Evolutionary conservation across 78 protist species (phyloP).

Genomic region (Cavenderia fasciculata): DNA sequence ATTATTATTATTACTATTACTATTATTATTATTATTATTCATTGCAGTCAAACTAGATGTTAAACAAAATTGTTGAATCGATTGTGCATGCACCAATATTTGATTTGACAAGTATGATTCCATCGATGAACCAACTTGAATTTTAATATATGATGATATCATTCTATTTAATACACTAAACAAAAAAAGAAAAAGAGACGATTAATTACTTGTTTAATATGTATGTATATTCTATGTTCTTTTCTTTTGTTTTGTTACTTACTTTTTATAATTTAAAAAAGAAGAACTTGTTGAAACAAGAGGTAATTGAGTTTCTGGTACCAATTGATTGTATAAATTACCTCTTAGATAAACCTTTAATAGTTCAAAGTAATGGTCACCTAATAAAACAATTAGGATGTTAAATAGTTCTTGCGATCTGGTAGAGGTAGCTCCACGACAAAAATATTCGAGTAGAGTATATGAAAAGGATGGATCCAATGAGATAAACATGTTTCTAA

Average conservation of each 20-base stretch:
- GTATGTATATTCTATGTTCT: not conserved
- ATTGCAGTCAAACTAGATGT: not conserved
- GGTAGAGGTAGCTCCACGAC: slow-evolving; percentile 15
- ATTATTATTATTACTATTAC: not conserved
- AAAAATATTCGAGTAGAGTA: slow-evolving; percentile 20
- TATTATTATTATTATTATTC: not conserved
- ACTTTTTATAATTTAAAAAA: slow-evolving; percentile 20
- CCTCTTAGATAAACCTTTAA: slow-evolving; percentile 9
- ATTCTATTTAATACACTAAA: slow-evolving; percentile 51
- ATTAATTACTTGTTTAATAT: not conserved
- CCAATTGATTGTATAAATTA: not conserved
- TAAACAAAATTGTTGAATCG: slow-evolving; percentile 21
- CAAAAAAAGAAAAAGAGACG: too few relatives aligned
- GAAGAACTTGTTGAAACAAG: not conserved
- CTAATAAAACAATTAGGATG: slow-evolving; percentile 4
- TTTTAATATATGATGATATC: slow-evolving; percentile 50
- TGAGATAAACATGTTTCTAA: slow-evolving; percentile 39
- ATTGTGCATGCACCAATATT: slow-evolving; percentile 1
- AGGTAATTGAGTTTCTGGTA: too few relatives aligned
- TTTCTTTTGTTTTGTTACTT: not conserved
- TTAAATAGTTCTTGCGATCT: slow-evolving; percentile 24
- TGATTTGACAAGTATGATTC: slow-evolving; percentile 14
- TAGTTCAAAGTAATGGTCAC: slow-evolving; percentile 29
- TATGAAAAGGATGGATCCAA: slow-evolving; percentile 23
- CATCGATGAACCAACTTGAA: not conserved